Conservation (phyloP, 768 basidiomycete species). For the Lactifluus echinatus region DNA sequence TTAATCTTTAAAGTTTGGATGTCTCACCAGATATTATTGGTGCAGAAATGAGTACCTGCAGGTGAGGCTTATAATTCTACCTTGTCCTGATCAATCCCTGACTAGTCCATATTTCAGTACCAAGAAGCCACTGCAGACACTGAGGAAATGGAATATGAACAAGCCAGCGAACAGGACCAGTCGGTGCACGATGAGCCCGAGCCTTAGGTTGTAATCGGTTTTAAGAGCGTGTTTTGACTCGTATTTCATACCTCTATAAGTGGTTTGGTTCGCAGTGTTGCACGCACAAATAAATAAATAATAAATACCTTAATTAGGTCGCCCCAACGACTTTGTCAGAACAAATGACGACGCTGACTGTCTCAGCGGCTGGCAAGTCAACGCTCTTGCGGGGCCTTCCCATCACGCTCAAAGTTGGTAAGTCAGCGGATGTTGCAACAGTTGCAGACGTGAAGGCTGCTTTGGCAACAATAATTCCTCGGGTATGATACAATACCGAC, state of each 20-base stretch:
- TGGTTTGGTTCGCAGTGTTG: too few relatives aligned
- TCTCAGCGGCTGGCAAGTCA: conserved; percentile 40
- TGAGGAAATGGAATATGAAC: conserved; percentile 14
- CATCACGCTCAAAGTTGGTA: conserved; percentile 40
- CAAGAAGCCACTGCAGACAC: conserved; percentile 19
- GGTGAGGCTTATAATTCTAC: conserved; percentile 30
- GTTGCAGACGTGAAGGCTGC: conserved; percentile 61
- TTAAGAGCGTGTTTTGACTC: not conserved
- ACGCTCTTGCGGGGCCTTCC: conserved; percentile 45
- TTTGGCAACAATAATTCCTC: conserved; percentile 48
- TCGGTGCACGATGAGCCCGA: not conserved
- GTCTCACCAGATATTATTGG: conserved; percentile 9
- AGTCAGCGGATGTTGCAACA: conserved; percentile 40
- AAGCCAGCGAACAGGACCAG: conserved; percentile 4
- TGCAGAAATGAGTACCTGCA: conserved; percentile 86
- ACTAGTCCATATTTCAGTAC: conserved; percentile 8
- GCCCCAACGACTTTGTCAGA: not conserved
- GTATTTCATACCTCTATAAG: not conserved
- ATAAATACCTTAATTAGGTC: not conserved
- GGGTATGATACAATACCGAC: conserved; percentile 27
- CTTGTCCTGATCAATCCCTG: not conserved
- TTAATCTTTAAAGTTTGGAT: not conserved
- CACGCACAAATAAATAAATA: conserved; percentile 1
- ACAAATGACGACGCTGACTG: conserved; percentile 43
- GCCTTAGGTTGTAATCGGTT: not conserved